phyloP scores from a whole-genome alignment of 176 grass and related monocot genomes.

The Cenchrus americanus region DNA sequence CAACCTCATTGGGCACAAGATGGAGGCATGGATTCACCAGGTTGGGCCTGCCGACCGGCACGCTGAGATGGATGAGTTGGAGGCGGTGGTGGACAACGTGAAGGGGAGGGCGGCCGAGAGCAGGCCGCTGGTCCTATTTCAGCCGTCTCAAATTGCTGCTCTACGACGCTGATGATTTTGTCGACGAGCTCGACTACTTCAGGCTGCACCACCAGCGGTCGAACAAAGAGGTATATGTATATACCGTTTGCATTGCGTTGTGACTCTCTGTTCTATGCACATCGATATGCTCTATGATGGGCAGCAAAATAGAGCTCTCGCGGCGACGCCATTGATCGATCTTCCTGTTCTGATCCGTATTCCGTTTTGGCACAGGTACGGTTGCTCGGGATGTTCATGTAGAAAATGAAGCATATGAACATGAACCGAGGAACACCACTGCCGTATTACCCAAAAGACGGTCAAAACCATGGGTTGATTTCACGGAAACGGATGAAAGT shows the following conservation, averaged over 20 bases:
- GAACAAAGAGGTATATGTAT: constrained; percentile 18
- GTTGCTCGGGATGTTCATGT: no score
- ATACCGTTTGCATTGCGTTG: no score
- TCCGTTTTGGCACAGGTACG: no score
- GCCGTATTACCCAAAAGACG: no score
- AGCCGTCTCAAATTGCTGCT: constrained; percentile 23
- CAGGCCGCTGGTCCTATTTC: constrained; percentile 1
- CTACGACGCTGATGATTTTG: constrained; percentile 35
- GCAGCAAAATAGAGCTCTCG: no score
- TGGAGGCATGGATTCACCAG: neutral
- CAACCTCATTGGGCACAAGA: neutral
- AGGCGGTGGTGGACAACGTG: neutral
- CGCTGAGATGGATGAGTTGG: constrained; percentile 24
- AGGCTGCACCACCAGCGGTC: constrained; percentile 38
- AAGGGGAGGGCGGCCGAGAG: neutral
- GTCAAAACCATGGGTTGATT: no score
- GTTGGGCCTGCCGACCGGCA: neutral
- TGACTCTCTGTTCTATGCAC: neutral
- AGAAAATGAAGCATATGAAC: no score
- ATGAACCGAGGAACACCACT: no score
- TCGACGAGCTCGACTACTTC: constrained; percentile 52
- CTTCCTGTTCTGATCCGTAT: no score
- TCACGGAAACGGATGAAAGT: no score
- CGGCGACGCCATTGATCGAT: no score
- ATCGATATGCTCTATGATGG: neutral